These are phyloP conservation scores for Debaryomyces hansenii DNA, from an alignment of 805 yeast genomes.

Conservation along the genomic window DNA sequence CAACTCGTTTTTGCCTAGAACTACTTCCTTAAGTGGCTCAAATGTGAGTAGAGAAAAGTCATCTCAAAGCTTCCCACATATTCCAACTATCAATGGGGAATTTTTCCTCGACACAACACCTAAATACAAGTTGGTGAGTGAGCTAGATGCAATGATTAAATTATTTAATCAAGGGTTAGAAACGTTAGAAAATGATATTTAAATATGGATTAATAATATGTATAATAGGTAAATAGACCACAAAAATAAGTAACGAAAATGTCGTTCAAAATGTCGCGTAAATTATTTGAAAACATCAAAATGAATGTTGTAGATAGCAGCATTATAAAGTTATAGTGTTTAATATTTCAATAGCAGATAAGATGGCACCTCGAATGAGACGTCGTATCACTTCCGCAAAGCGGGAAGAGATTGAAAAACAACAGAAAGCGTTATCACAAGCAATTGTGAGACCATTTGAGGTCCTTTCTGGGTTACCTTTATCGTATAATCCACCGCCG, in stretches of 20 bases:
- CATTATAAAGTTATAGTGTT: too few relatives aligned
- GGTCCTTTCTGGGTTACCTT: conserved; percentile 64
- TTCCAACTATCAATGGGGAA: conserved; percentile 37
- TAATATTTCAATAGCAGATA: too few relatives aligned
- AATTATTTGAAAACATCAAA: too few relatives aligned
- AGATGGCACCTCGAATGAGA: conserved; percentile 44
- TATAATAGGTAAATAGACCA: neutral
- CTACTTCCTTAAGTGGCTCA: conserved; percentile 9
- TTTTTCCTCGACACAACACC: conserved; percentile 39
- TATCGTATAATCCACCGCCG: conserved; percentile 64
- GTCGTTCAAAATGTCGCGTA: conserved; percentile 1
- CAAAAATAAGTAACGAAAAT: neutral
- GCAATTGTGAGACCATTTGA: conserved; percentile 61
- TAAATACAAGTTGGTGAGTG: conserved; percentile 32
- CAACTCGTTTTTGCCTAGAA: conserved; percentile 11
- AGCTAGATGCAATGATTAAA: conserved; percentile 38
- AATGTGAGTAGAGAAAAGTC: neutral
- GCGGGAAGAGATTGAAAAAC: conserved; percentile 42
- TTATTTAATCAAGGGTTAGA: conserved; percentile 41
- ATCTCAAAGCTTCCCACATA: conserved; percentile 28
- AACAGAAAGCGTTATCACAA: conserved; percentile 35
- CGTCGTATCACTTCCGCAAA: conserved; percentile 43
- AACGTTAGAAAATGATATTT: conserved; percentile 32
- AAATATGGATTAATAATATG: conserved; percentile 2
- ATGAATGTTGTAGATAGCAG: too few relatives aligned